Base-by-base conservation (phyloP, 768 basidiomycete genomes). In the Tulasnella sp. region DNA sequence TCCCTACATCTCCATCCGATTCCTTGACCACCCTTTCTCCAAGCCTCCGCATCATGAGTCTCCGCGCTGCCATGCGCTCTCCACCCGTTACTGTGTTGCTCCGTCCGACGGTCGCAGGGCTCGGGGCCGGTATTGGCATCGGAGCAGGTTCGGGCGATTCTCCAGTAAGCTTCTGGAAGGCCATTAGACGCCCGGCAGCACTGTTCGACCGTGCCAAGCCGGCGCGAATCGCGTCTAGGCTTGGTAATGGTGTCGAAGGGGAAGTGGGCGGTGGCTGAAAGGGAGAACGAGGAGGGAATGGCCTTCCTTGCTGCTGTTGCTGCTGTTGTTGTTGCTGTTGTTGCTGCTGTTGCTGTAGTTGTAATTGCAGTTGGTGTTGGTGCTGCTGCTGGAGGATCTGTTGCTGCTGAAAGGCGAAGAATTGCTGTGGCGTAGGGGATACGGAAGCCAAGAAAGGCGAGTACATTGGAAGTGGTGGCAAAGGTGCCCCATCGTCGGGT, bases 191-290 rank as follows among this genome's bases (percentile, higher is more conserved):
- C 21, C 86, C 87, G n/a, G 88, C 77, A 10, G 82, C 88, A 67
- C 92, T 94, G 69, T 94, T 93, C 1, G 93, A 94, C 19, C 93
- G 84, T 67, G 88, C 84, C 2, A 96, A 78, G 17, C 72, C 49
- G 64, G 63, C 41, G 66, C 68, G 61, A 63, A 68, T 66, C 76
- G 64, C 80, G 68, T 84, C 84, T 38, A 94, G 73, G n/a, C 63
- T 51, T 19, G 62, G 62, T 23, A 56, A 52, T 17, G 62, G 61
- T 44, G 61, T 44, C 9, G 43, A 80, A 64, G 76, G 82, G 65
- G 75, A 82, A 54, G 74, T 86, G 65, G 76, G n/a, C n/a, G n/a
- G 83, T 72, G 74, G 82, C 68, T 72, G 68, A 51, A 62, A 65
- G 67, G 65, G 60, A 64, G 23, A 54, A 64, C 38, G 72, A 67